Evolutionary conservation across 257 asterid genomes (phyloP).

Genomic region (Fraxinus pennsylvanica): DNA sequence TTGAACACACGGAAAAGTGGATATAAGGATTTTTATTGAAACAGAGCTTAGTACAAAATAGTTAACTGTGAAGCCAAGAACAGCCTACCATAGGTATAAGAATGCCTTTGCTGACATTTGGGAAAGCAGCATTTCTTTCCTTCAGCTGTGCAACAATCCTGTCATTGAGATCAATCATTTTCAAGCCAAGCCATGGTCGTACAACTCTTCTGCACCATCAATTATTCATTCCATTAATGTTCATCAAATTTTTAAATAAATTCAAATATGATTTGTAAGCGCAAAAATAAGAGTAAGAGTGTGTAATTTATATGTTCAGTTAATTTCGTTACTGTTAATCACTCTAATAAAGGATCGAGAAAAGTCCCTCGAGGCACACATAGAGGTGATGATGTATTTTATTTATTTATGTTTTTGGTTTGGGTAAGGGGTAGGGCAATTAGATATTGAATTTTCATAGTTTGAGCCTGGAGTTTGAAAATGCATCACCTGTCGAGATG

Average conservation of each 20-base stretch:
- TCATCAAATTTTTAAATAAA: slow-evolving; percentile 1
- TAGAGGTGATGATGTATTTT: background rate
- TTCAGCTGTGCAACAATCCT: slow-evolving; percentile 74
- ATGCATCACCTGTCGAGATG: background rate
- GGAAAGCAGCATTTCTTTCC: slow-evolving; percentile 68
- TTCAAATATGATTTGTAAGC: background rate
- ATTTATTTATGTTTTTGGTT: background rate
- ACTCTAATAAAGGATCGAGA: background rate
- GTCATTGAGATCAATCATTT: slow-evolving; percentile 88
- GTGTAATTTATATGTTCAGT: background rate
- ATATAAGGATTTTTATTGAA: slow-evolving; percentile 1
- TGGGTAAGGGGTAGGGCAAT: too few species aligned
- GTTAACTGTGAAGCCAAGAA: background rate
- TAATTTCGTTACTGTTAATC: background rate
- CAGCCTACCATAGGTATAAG: slow-evolving; percentile 78
- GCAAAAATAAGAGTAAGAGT: background rate
- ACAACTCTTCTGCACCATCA: slow-evolving; percentile 78
- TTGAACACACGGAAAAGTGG: background rate
- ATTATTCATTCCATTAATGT: slow-evolving; percentile 9
- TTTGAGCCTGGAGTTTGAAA: background rate
- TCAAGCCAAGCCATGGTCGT: slow-evolving; percentile 92
- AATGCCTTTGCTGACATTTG: slow-evolving; percentile 69
- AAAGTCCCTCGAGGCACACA: background rate
- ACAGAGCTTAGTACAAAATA: background rate
- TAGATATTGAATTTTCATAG: background rate